These are phyloP conservation scores for Triticum turgidum DNA, from an alignment of 176 grass and related monocot genomes.

Conservation along the genomic window DNA sequence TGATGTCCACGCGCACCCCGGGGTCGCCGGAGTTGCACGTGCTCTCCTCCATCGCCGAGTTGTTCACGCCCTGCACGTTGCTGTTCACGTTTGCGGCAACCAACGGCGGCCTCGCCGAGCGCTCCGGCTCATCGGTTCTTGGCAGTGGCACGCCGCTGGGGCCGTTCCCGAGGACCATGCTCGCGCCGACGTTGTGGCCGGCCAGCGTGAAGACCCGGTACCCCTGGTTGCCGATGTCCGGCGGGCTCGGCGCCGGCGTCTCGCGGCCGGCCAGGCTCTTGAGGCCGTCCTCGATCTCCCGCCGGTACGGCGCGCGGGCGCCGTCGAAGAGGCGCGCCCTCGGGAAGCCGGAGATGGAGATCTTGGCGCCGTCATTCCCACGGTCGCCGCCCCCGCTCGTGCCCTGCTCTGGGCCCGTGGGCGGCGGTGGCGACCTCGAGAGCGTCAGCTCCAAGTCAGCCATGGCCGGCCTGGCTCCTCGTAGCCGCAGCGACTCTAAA, in stretches of 20 bases:
- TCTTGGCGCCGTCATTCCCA: constrained; percentile 34
- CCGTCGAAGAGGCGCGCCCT: constrained; percentile 42
- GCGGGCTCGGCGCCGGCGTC: neutral
- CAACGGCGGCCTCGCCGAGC: neutral
- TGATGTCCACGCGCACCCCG: constrained; percentile 61
- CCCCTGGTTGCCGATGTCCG: constrained; percentile 10
- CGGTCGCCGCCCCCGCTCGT: neutral
- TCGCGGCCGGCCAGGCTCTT: constrained; percentile 39
- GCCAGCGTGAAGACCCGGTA: constrained; percentile 66
- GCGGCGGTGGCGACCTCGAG: neutral
- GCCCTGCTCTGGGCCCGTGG: neutral
- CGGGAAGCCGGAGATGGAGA: constrained; percentile 51
- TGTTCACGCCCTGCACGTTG: constrained; percentile 90
- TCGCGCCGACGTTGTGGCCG: constrained; percentile 74
- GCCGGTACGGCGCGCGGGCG: constrained; percentile 34
- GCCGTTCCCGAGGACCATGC: constrained; percentile 54
- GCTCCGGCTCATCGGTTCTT: neutral
- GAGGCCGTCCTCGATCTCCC: constrained; percentile 64
- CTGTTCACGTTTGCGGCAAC: constrained; percentile 69
- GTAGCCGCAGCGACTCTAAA: neutral
- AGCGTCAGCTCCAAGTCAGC: constrained; percentile 29
- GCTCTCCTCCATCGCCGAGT: constrained; percentile 76
- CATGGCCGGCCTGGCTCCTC: neutral
- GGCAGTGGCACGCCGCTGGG: neutral
- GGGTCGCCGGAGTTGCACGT: constrained; percentile 62